phyloP scores from a whole-genome alignment of 257 asterid species.

The Echites panduratus region DNA sequence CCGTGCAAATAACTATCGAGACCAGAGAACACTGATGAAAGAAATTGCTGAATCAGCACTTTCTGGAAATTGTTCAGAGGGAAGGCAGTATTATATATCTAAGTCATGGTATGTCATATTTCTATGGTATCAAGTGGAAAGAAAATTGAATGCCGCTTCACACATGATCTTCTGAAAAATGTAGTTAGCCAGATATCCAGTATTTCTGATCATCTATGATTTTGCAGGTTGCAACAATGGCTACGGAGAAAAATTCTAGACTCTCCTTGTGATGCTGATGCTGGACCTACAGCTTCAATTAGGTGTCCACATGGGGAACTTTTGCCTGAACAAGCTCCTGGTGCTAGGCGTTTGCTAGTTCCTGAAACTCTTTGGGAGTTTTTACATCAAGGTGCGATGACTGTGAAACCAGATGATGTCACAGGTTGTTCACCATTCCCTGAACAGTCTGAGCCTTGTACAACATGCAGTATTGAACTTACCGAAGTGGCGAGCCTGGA shows the following conservation, averaged over 20 bases:
- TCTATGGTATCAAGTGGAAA: not conserved
- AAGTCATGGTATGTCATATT: slow-evolving; percentile 60
- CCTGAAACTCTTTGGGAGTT: slow-evolving; percentile 88
- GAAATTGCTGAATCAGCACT: slow-evolving; percentile 94
- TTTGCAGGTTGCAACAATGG: slow-evolving; percentile 96
- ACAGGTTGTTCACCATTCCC: slow-evolving; percentile 60
- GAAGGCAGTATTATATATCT: slow-evolving; percentile 61
- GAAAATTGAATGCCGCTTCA: not conserved
- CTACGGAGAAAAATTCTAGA: slow-evolving; percentile 70
- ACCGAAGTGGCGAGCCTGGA: slow-evolving; percentile 78
- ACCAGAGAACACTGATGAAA: slow-evolving; percentile 66
- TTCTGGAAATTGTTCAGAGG: slow-evolving; percentile 59
- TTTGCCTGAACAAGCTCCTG: slow-evolving; percentile 84
- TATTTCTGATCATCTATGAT: slow-evolving; percentile 13
- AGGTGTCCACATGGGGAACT: slow-evolving; percentile 89
- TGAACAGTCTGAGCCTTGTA: slow-evolving; percentile 69
- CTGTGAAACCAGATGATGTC: slow-evolving; percentile 70
- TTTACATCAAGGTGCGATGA: slow-evolving; percentile 56
- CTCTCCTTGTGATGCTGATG: slow-evolving; percentile 85
- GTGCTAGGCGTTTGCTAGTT: slow-evolving; percentile 74
- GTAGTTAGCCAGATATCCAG: not conserved
- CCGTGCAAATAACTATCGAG: slow-evolving; percentile 68
- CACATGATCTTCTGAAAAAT: not conserved
- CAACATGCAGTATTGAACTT: slow-evolving; percentile 59
- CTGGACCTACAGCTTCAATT: slow-evolving; percentile 91